A percentile compares a stretch with the other conserved stretches of the same genome.
Evolutionary conservation across 1,139 yeast genomes (phyloP).

Genomic region (Wickerhamomyces sp.): DNA sequence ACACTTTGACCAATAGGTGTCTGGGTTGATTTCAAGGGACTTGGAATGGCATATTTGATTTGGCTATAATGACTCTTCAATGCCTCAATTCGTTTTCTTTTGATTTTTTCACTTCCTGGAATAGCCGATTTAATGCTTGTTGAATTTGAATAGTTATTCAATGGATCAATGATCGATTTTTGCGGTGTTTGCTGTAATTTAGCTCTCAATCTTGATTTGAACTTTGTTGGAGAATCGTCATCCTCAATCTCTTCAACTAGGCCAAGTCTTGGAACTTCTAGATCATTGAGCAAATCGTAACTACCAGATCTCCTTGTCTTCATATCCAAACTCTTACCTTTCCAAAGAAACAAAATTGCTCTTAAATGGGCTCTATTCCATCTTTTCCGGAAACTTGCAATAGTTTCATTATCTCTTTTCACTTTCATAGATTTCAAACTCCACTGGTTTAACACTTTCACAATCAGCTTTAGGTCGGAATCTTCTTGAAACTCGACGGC

Average conservation of each 20-base stretch:
- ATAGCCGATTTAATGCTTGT: conserved; percentile 18
- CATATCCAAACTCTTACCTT: conserved; percentile 17
- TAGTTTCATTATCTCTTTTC: conserved; percentile 28
- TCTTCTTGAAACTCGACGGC: conserved; percentile 16
- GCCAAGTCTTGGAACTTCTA: conserved; percentile 1
- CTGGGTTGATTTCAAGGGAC: conserved; percentile 21
- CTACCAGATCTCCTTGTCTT: not conserved
- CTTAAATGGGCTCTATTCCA: conserved; percentile 33
- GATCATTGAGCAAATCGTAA: not conserved
- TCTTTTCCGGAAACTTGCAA: conserved; percentile 26
- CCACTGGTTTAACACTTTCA: conserved; percentile 27
- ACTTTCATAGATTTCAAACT: conserved; percentile 26
- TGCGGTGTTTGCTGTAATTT: conserved; percentile 10
- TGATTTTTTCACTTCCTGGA: conserved; percentile 31
- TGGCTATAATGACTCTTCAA: conserved; percentile 28
- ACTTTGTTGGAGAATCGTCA: conserved; percentile 22
- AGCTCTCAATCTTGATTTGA: conserved; percentile 5
- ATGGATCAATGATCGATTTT: conserved; percentile 7
- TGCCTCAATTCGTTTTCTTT: conserved; percentile 28
- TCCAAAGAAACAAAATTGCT: conserved; percentile 30
- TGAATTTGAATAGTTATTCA: conserved; percentile 1
- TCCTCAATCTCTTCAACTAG: conserved; percentile 8
- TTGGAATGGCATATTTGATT: conserved; percentile 30
- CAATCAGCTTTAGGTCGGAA: conserved; percentile 16
- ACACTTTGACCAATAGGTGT: no score